phyloP scores from a whole-genome alignment of 163 green algal genomes.

The Picocystis sp. region DNA sequence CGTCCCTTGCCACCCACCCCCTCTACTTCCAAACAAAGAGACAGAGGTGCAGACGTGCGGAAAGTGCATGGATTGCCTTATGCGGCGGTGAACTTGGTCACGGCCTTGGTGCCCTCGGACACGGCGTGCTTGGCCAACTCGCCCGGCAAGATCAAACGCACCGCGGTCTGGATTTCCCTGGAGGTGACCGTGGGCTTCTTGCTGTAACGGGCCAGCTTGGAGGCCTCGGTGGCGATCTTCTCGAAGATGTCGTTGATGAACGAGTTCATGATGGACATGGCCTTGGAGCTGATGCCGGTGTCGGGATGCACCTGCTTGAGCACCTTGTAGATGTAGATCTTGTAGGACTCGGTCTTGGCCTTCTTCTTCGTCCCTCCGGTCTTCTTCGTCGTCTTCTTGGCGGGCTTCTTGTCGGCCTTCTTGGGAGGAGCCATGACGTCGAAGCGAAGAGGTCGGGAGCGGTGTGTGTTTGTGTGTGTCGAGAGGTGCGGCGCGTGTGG shows the following conservation, averaged over 20 bases:
- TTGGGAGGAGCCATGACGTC: too few relatives aligned
- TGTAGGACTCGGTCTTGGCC: conserved; percentile 27
- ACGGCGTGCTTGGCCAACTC: conserved; percentile 83
- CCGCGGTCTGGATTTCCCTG: conserved; percentile 25
- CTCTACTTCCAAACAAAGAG: too few relatives aligned
- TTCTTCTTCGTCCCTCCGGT: conserved; percentile 17
- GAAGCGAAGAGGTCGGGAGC: too few relatives aligned
- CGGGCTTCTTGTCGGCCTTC: too few relatives aligned
- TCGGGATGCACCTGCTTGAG: conserved; percentile 73
- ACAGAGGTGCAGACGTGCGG: too few relatives aligned
- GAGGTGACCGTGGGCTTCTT: conserved; percentile 32
- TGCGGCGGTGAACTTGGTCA: conserved; percentile 82
- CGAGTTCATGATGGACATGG: conserved; percentile 54
- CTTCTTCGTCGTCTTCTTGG: too few relatives aligned
- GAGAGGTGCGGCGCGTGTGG: too few relatives aligned
- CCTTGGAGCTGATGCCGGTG: conserved; percentile 45
- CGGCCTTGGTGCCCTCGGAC: conserved; percentile 82
- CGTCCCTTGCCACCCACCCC: too few relatives aligned
- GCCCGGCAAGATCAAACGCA: conserved; percentile 57
- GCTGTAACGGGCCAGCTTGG: conserved; percentile 47
- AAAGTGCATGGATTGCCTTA: conserved; percentile 17
- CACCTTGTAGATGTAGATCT: conserved; percentile 80
- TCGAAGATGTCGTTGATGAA: conserved; percentile 78
- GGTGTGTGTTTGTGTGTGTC: too few relatives aligned
- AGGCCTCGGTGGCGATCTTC: conserved; percentile 41